Evolutionary conservation across 2,329 filamentous ascomycete species (phyloP), one percentile per base, ranked within the genome.

Genomic region (Sarocladium strictum): DNA sequence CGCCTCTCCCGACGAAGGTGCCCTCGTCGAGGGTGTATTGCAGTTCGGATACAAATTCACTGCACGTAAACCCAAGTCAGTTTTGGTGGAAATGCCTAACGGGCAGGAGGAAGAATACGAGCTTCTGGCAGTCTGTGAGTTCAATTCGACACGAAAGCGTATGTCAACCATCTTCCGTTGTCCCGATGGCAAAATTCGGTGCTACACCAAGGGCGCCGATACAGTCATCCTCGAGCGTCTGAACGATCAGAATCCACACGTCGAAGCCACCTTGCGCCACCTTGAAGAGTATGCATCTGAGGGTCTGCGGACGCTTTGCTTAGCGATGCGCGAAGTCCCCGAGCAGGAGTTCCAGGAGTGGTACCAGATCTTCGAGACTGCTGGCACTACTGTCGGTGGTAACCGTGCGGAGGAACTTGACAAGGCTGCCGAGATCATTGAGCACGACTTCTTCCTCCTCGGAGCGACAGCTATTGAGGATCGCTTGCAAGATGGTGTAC

Each of bases 241-340:
- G 14, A 84, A 86, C 59, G 80, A 87, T 38, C 82, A 94, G 61
- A 96, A 96, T 64, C 87, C 89, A 1, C 88, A 90, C 59, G 88
- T 95, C 2, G 94, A 99, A 66, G 76, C 80, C n/a, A 99, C 94
- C 1, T 75, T 97, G 58, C 85, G 91, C 55, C 95, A 99, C 69
- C 79, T 99, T n/a, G 95, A 99, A 71, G 95, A 99, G 65, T 99
- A 99, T 68, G 94, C 94, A 6, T 95, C 93, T 0, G 94, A 99
- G 62, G 95, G 94, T 69, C 78, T 99, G 53, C 87, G 94, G 63
- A 99, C 94, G 4, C 81, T 99, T 14, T 99, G 95, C 72, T 76
- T 99, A 60, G 91, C 94, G 10, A 90, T 96, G 87, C 88, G 94
- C 54, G 94, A 97, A 69, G 76, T 99, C 21, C 85, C 92, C 0